These are phyloP conservation scores for Alternaria conjuncta DNA, from an alignment of 2,329 filamentous ascomycete species.

Conservation along the genomic window DNA sequence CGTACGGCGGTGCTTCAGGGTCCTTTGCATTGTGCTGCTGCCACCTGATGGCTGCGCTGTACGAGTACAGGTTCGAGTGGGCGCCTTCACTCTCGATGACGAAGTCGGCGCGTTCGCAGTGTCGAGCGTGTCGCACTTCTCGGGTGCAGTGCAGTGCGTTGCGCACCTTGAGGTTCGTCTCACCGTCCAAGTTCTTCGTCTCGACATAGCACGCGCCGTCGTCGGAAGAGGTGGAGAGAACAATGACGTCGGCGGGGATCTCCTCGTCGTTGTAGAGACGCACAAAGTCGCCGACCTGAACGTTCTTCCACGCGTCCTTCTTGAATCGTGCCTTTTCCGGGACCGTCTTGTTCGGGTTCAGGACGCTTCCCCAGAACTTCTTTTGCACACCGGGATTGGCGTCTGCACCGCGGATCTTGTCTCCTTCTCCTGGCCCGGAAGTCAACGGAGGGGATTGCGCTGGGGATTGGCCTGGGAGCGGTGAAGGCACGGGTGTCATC, in stretches of 20 bases:
- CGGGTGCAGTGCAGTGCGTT: conserved; percentile 87
- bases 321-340: conserved; percentile 84
- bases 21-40: conserved; percentile 72
- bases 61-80: conserved; percentile 93
- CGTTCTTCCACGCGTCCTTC: conserved; percentile 91
- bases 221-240: conserved; percentile 89
- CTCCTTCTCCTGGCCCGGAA: conserved; percentile 34
- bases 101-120: conserved; percentile 91
- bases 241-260: conserved; percentile 89
- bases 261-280: conserved; percentile 96
- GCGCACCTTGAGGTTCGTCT: conserved; percentile 96
- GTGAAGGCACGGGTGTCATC: conserved; percentile 94
- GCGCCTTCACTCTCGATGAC: conserved; percentile 87
- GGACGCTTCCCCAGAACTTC: conserved; percentile 69
- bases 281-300: conserved; percentile 95
- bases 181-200: conserved; percentile 96
- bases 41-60: conserved; percentile 90
- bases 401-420: conserved; percentile 34
- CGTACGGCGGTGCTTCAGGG: conserved; percentile 66
- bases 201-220: conserved; percentile 97
- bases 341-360: conserved; percentile 72
- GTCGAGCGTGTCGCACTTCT: conserved; percentile 82
- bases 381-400: conserved; percentile 41
- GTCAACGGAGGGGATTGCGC: conserved; percentile 35
- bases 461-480: conserved; percentile 61